Evolutionary conservation across 1,284 basidiomycete species (phyloP).

Genomic region (Sanghuangporus baumii): DNA sequence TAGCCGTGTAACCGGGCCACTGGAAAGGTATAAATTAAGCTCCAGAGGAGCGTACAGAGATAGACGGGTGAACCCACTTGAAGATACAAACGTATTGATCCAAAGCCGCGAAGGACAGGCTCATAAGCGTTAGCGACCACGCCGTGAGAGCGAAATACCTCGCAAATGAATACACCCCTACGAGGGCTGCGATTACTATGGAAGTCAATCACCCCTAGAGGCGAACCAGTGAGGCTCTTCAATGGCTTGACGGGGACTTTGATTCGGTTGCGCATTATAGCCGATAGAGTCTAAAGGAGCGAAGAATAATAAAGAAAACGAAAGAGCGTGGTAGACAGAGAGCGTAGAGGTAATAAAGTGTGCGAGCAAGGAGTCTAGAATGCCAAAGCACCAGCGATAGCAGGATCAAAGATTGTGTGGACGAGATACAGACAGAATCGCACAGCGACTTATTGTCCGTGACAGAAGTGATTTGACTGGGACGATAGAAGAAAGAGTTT

Average conservation of each 20-base stretch:
- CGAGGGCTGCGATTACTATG: background rate
- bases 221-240: no score
- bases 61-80: background rate
- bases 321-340: background rate
- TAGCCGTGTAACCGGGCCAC: constrained; percentile 4
- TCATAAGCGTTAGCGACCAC: background rate
- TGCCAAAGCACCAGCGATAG: background rate
- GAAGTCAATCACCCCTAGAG: no score
- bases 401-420: background rate
- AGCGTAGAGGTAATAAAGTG: background rate
- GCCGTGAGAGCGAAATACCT: background rate
- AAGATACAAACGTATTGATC: background rate
- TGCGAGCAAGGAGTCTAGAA: background rate
- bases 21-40: background rate
- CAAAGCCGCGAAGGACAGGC: background rate
- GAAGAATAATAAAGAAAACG: background rate
- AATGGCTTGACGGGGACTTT: constrained; percentile 3
- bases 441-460: constrained; percentile 8
- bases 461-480: background rate
- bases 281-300: background rate
- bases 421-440: background rate
- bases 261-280: background rate
- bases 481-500: background rate
- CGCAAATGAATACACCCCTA: background rate
- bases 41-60: background rate